Base-by-base conservation (phyloP, 2,329 filamentous ascomycete genomes). In the Talaromyces atroroseus region DNA sequence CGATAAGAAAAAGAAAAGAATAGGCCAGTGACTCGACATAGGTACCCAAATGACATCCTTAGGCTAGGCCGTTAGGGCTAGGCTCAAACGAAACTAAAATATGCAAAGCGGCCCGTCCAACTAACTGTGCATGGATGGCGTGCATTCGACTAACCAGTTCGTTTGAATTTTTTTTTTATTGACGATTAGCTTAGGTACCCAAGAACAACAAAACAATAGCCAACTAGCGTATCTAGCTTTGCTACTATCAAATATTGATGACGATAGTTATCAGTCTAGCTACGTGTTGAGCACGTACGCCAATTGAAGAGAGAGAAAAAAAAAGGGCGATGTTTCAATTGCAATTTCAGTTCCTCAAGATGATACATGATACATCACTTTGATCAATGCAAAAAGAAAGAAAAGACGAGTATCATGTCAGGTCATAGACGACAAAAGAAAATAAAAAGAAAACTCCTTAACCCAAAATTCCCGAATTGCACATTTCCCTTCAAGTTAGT, bases 401-500 rank as follows among this genome's bases (percentile, higher is more conserved):
- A 50, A 42, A 24, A 52, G 16, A 34, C 45, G 40, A 48, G 24
- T 4, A 40, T 18, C 16, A 20, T n/a, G 18, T 44, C 40, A 14
- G 8, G 5, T 44, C 40, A 40, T 40, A 59, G 58, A 59, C 57
- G 49, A 62, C 46, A 59, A 60, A 49, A 44, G 48, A 60, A 57
- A 65, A 55, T 62, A 58, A 59, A 54, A 62, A 47, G 48, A 8
- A 49, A 52, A 56, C 54, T 56, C 54, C 54, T 45, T 44, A 61
- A 49, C 64, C 63, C 40, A 42, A 20, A 29, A 32, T 32, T 36
- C 32, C 32, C 32, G 32, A 36, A 36, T 8, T 36, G 32, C 32
- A 2, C 29, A 42, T 42, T 5, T 20, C 40, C n/a, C 18, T 42
- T 42, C 40, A 38, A n/a, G 2, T 34, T n/a, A n/a, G 8, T 2